These are phyloP conservation scores for Fraxinus greggii DNA, from an alignment of 305 asterid genomes.

Conservation along the genomic window DNA sequence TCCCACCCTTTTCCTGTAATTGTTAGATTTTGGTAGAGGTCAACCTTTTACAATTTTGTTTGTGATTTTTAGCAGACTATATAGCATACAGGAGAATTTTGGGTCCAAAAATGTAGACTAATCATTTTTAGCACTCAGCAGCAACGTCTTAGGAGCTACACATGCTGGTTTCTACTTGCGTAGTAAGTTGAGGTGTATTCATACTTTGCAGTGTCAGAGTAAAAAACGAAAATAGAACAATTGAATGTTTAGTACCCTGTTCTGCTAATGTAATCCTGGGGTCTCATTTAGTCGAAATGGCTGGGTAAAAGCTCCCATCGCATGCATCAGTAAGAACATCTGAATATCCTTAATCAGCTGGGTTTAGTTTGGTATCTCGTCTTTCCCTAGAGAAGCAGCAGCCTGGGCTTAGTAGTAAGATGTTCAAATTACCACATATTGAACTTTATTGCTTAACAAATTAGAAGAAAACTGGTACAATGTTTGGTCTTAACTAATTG, in stretches of 20 bases:
- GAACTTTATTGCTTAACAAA: neutral
- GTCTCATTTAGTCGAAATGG: neutral
- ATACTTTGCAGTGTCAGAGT: neutral
- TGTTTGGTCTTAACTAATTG: neutral
- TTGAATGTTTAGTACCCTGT: neutral
- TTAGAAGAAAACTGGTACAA: neutral
- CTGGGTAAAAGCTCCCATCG: neutral
- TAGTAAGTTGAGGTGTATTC: neutral
- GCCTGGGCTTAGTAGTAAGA: too few relatives aligned
- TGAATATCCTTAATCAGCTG: neutral
- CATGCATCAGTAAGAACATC: neutral
- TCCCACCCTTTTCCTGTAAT: slow-evolving; percentile 13
- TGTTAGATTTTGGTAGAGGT: slow-evolving; percentile 14
- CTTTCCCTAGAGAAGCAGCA: neutral
- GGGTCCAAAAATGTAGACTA: slow-evolving; percentile 11
- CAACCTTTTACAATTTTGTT: slow-evolving; percentile 22
- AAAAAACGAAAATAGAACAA: neutral
- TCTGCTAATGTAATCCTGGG: neutral
- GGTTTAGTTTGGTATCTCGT: neutral
- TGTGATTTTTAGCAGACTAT: slow-evolving; percentile 17
- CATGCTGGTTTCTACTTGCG: neutral
- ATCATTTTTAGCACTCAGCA: neutral
- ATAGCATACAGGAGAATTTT: slow-evolving; percentile 17
- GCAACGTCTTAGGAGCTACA: neutral
- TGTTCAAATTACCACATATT: neutral